Conservation (phyloP, 768 basidiomycete species). For the Cystobasidium onofrii region DNA sequence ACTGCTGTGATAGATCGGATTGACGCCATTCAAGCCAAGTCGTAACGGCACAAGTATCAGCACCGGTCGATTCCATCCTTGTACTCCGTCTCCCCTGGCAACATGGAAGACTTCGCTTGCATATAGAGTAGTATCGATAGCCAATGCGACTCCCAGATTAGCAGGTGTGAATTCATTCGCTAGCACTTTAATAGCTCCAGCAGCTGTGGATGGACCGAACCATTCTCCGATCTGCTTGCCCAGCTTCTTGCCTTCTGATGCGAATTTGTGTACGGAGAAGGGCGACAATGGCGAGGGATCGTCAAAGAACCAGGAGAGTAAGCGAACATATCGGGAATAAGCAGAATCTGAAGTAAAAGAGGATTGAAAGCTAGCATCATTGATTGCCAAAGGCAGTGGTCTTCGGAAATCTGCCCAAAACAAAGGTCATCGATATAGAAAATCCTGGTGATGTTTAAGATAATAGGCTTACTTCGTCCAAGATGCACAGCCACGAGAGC, state of each 20-base stretch:
- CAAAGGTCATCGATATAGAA: not conserved
- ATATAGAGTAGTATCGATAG: conserved; percentile 72
- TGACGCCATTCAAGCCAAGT: conserved; percentile 83
- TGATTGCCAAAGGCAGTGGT: not conserved
- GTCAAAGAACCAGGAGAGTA: conserved; percentile 91
- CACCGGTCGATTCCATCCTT: conserved; percentile 71
- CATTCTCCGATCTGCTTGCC: conserved; percentile 94
- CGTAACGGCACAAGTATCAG: conserved; percentile 77
- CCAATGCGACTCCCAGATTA: conserved; percentile 70
- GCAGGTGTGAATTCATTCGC: conserved; percentile 71
- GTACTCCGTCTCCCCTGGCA: not conserved
- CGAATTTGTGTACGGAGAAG: conserved; percentile 94
- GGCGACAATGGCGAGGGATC: conserved; percentile 73
- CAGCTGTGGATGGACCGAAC: conserved; percentile 98
- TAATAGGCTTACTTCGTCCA: conserved; percentile 56
- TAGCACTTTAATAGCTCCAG: conserved; percentile 84
- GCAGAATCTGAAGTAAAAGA: not conserved
- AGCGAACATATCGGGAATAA: conserved; percentile 80
- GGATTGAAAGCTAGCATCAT: not conserved
- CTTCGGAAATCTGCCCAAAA: not conserved
- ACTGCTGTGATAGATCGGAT: conserved; percentile 85
- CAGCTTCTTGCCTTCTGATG: conserved; percentile 82
- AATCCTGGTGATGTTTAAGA: too few relatives aligned
- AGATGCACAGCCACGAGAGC: conserved; percentile 67
- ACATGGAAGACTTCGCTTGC: conserved; percentile 77